Conservation (phyloP, 805 yeast species). For the Lipomyces oligophaga region DNA sequence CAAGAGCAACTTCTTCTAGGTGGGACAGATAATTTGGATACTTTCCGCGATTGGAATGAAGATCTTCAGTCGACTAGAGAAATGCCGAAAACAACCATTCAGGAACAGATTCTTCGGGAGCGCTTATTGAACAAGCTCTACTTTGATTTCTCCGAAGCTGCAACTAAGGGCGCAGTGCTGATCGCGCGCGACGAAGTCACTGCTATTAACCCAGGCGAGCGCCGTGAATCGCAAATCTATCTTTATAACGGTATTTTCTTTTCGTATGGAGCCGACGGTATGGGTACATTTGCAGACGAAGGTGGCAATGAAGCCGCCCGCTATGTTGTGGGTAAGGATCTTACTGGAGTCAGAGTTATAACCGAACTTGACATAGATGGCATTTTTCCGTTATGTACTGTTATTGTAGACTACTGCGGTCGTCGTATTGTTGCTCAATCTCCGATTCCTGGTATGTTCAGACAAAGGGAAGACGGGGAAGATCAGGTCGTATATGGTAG, state of each 20-base stretch:
- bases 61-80: slow-evolving; percentile 83
- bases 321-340: slow-evolving; percentile 72
- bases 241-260: slow-evolving; percentile 82
- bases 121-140: slow-evolving; percentile 65
- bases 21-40: slow-evolving; percentile 58
- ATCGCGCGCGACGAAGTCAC: slow-evolving; percentile 68
- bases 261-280: slow-evolving; percentile 68
- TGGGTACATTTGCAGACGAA: slow-evolving; percentile 57
- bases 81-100: slow-evolving; percentile 52
- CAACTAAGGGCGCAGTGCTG: slow-evolving; percentile 74
- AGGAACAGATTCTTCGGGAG: slow-evolving; percentile 72
- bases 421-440: slow-evolving; percentile 86
- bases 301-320: slow-evolving; percentile 89
- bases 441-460: slow-evolving; percentile 89
- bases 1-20: slow-evolving; percentile 53
- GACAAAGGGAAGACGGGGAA: slow-evolving; percentile 40
- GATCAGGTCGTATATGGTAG: slow-evolving; percentile 70
- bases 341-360: slow-evolving; percentile 64
- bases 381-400: slow-evolving; percentile 68
- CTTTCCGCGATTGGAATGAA: slow-evolving; percentile 79
- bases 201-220: slow-evolving; percentile 79
- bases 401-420: slow-evolving; percentile 88
- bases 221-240: slow-evolving; percentile 57
- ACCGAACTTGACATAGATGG: slow-evolving; percentile 62
- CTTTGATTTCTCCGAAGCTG: slow-evolving; percentile 70